Conservation (phyloP, 2,329 filamentous ascomycete genomes). For the Epichloe sylvatica region DNA sequence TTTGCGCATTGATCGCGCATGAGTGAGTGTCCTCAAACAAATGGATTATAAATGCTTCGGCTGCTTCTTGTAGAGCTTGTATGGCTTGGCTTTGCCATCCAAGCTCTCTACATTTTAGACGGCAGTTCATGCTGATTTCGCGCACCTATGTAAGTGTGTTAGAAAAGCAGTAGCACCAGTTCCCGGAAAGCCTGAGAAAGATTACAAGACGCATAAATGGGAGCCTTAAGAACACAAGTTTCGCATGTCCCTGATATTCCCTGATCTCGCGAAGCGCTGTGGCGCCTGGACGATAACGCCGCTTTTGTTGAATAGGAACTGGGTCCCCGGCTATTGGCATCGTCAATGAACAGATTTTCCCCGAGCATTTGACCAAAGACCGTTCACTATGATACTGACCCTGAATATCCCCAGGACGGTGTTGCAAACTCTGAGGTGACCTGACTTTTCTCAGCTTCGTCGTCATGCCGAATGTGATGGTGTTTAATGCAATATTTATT, state of each 20-base stretch:
- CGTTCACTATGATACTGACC: conserved; percentile 14
- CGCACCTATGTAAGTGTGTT: conserved; percentile 23
- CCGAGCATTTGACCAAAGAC: no score
- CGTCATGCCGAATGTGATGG: neutral
- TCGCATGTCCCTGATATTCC: conserved; percentile 76
- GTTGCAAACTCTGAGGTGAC: conserved; percentile 3
- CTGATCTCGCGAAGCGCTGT: conserved; percentile 84
- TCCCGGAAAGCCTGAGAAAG: neutral
- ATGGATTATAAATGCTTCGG: conserved; percentile 92
- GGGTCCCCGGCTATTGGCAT: conserved; percentile 52
- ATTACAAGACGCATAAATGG: conserved; percentile 64
- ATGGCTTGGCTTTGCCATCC: conserved; percentile 96
- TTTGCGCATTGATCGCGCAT: conserved; percentile 90
- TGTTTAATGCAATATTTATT: no score
- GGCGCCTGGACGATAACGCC: conserved; percentile 65
- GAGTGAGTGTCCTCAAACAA: conserved; percentile 77
- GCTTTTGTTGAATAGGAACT: conserved; percentile 45
- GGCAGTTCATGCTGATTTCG: conserved; percentile 56
- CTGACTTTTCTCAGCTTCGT: neutral
- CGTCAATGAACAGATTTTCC: conserved; percentile 9
- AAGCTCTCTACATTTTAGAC: conserved; percentile 52
- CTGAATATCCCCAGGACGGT: conserved; percentile 27
- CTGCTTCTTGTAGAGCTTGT: conserved; percentile 80
- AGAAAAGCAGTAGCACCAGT: neutral
- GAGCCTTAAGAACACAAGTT: conserved; percentile 69